Evolutionary conservation across 2,329 filamentous ascomycete species (phyloP).

Genomic region (Zasmidium angulare): DNA sequence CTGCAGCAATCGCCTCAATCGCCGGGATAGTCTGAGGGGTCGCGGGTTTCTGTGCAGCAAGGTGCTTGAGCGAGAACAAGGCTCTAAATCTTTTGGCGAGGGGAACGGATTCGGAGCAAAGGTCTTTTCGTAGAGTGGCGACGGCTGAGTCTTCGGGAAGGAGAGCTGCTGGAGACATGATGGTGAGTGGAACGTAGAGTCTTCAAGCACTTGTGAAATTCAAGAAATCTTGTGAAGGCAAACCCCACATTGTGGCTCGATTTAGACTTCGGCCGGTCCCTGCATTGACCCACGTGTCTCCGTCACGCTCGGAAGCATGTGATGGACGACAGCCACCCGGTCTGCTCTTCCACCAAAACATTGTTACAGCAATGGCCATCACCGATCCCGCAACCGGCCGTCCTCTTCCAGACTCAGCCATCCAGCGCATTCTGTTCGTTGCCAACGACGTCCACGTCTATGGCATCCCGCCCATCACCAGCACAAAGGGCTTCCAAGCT

Average conservation of each 20-base stretch:
- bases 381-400: conserved; percentile 71
- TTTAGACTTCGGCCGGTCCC: not conserved
- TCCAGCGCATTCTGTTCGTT: conserved; percentile 82
- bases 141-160: conserved; percentile 49
- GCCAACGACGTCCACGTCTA: conserved; percentile 77
- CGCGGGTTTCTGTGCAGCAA: conserved; percentile 67
- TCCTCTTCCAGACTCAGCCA: conserved; percentile 63
- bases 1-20: conserved; percentile 81
- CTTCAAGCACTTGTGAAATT: no score
- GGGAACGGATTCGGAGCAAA: conserved; percentile 76
- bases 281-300: not conserved
- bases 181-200: not conserved
- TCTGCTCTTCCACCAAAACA: not conserved
- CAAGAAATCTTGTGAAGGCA: not conserved
- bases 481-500: conserved; percentile 76
- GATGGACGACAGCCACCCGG: not conserved
- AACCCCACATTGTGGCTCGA: not conserved
- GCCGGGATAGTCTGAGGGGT: conserved; percentile 61
- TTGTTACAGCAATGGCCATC: conserved; percentile 53
- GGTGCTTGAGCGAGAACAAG: conserved; percentile 94
- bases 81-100: conserved; percentile 91
- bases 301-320: not conserved
- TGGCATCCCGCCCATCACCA: conserved; percentile 76
- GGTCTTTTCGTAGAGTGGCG: conserved; percentile 66
- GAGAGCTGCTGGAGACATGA: conserved; percentile 15